phyloP scores from a whole-genome alignment of 2,329 filamentous ascomycete genomes.

The Sordariomycetes sp. region DNA sequence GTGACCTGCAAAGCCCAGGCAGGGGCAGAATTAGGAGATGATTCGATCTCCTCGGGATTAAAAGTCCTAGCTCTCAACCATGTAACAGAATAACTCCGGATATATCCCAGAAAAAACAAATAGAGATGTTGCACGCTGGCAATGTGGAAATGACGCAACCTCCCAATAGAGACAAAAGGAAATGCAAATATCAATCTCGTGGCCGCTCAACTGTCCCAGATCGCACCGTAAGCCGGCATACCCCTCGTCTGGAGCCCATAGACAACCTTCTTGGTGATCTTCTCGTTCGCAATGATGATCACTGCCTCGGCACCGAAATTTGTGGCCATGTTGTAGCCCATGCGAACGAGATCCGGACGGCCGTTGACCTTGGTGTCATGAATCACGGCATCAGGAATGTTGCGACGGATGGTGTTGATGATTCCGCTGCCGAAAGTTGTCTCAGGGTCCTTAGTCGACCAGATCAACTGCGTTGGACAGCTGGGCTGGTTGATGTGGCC shows the following conservation, averaged over 20 bases:
- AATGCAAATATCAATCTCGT: constrained; percentile 31
- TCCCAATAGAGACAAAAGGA: no score
- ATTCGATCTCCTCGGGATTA: no score
- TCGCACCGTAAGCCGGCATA: constrained; percentile 57
- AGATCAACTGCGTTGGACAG: constrained; percentile 45
- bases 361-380: constrained; percentile 51
- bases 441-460: constrained; percentile 51
- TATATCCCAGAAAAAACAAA: no score
- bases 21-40: no score
- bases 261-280: constrained; percentile 53
- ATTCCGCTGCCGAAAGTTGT: constrained; percentile 49
- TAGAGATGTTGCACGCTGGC: no score
- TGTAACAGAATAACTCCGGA: no score
- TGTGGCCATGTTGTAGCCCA: constrained; percentile 36
- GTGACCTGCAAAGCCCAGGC: no score
- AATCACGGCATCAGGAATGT: constrained; percentile 51
- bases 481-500: constrained; percentile 39
- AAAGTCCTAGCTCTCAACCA: no score
- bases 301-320: constrained; percentile 53
- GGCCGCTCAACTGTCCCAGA: constrained; percentile 49
- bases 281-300: constrained; percentile 59
- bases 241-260: constrained; percentile 54
- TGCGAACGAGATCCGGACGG: constrained; percentile 37
- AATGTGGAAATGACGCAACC: no score
- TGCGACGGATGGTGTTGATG: constrained; percentile 36